These are phyloP conservation scores for Yamagishiella unicocca DNA, from an alignment of 139 green algal species.

Conservation along the genomic window DNA sequence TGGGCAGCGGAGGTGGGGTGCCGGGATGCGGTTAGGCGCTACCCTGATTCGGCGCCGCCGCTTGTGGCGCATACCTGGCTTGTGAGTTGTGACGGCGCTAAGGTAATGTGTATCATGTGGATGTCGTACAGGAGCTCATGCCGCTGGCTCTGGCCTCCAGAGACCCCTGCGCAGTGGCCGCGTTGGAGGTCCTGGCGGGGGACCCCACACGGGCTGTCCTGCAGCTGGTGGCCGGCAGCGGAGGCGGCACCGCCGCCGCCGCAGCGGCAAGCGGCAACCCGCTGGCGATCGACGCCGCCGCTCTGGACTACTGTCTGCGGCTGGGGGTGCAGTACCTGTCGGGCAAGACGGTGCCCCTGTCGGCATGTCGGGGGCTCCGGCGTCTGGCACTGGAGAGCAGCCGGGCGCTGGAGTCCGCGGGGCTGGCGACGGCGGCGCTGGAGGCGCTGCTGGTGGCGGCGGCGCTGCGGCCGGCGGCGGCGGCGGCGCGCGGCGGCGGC, in stretches of 20 bases:
- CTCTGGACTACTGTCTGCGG: slow-evolving; percentile 50
- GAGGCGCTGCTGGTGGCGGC: slow-evolving; percentile 59
- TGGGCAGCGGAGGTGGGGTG: too few species aligned
- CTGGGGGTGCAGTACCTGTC: slow-evolving; percentile 44
- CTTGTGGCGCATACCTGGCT: too few species aligned
- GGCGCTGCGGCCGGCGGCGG: slow-evolving; percentile 21
- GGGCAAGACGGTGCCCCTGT: slow-evolving; percentile 3
- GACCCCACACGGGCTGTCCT: slow-evolving; percentile 8
- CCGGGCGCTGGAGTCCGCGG: slow-evolving; percentile 32
- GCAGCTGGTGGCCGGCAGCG: background rate
- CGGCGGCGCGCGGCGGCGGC: background rate
- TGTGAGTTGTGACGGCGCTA: too few species aligned
- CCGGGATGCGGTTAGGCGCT: too few species aligned
- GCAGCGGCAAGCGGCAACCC: background rate
- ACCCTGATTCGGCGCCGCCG: too few species aligned
- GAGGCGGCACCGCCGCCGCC: background rate
- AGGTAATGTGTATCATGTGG: too few species aligned
- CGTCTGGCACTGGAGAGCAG: slow-evolving; percentile 37
- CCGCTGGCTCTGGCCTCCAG: slow-evolving; percentile 18
- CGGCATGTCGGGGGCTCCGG: slow-evolving; percentile 7
- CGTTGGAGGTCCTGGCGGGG: slow-evolving; percentile 32
- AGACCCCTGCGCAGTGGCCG: slow-evolving; percentile 35
- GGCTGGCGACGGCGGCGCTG: slow-evolving; percentile 52
- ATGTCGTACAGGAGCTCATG: slow-evolving; percentile 44
- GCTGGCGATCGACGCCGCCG: background rate